A percentile compares a stretch with the other conserved stretches of the same genome.
Evolutionary conservation across 805 yeast genomes (phyloP).

Genomic region (Candida oleophila): DNA sequence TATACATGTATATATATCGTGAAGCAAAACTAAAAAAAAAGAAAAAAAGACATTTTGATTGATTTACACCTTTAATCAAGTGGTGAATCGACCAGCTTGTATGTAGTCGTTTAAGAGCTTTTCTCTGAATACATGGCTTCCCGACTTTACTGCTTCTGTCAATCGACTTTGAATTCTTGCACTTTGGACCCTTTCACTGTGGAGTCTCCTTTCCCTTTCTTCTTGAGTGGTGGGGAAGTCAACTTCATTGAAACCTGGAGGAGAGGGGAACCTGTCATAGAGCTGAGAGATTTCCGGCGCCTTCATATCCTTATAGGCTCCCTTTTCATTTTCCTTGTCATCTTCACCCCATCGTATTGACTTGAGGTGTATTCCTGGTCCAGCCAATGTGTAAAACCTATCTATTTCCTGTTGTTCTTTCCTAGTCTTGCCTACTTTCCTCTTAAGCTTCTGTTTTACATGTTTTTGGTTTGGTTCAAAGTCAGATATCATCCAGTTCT

Average conservation of each 20-base stretch:
- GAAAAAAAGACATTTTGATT: too few species aligned
- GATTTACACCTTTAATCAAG: too few species aligned
- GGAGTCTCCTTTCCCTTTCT: slow-evolving; percentile 16
- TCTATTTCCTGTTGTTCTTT: slow-evolving; percentile 14
- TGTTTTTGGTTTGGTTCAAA: slow-evolving; percentile 30
- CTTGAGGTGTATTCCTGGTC: slow-evolving; percentile 3
- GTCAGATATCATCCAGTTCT: slow-evolving; percentile 35
- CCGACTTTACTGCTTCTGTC: slow-evolving; percentile 20
- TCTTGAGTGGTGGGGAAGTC: slow-evolving; percentile 39
- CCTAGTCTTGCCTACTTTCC: slow-evolving; percentile 15
- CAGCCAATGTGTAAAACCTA: slow-evolving; percentile 13
- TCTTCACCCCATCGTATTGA: slow-evolving; percentile 7
- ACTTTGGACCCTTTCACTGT: slow-evolving; percentile 20
- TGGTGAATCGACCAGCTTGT: slow-evolving; percentile 10
- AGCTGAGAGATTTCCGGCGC: slow-evolving; percentile 24
- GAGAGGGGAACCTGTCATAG: slow-evolving; percentile 37
- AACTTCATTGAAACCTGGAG: slow-evolving; percentile 40
- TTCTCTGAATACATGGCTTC: slow-evolving; percentile 30
- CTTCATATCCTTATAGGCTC: not conserved
- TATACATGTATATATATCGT: not conserved
- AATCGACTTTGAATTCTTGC: slow-evolving; percentile 29
- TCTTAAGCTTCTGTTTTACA: slow-evolving; percentile 14
- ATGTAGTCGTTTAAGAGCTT: slow-evolving; percentile 32
- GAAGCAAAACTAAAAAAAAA: too few species aligned
- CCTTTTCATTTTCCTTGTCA: slow-evolving; percentile 12